Evolutionary conservation across 306 rosid species (phyloP).

Genomic region (Sindora glabra): DNA sequence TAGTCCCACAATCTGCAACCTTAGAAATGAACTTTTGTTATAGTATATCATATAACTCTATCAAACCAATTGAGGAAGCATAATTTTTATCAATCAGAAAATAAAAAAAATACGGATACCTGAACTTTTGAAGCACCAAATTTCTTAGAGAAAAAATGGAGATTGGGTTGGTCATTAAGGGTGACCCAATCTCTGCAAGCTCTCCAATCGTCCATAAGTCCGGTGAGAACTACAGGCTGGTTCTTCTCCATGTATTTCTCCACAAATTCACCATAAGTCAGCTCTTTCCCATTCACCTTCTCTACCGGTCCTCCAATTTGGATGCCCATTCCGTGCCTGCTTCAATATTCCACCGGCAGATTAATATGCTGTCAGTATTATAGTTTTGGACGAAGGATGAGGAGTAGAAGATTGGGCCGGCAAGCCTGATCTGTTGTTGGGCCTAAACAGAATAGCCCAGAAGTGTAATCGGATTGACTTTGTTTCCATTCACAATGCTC

Average conservation of each 20-base stretch:
- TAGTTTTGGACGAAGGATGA: no score
- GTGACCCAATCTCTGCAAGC: constrained; percentile 75
- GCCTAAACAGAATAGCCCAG: neutral
- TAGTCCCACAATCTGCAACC: constrained; percentile 83
- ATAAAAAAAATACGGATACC: constrained; percentile 26
- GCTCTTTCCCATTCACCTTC: constrained; percentile 63
- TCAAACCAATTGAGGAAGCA: neutral
- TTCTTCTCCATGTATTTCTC: constrained; percentile 59
- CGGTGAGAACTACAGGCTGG: constrained; percentile 67
- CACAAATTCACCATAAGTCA: constrained; percentile 61
- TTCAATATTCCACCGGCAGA: no score
- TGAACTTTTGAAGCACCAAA: constrained; percentile 74
- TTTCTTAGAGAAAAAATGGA: constrained; percentile 52
- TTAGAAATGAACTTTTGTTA: constrained; percentile 12
- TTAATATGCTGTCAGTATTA: neutral
- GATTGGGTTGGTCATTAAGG: constrained; percentile 44
- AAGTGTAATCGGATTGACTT: neutral
- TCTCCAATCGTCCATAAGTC: constrained; percentile 71
- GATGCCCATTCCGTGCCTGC: constrained; percentile 30
- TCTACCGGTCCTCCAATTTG: constrained; percentile 48
- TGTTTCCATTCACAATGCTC: no score
- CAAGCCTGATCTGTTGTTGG: neutral
- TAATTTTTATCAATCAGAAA: neutral
- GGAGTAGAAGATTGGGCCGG: neutral
- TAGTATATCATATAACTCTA: neutral